These are phyloP conservation scores for Rutstroemia sp. DNA, from an alignment of 2,329 filamentous ascomycete species.

Conservation along the genomic window DNA sequence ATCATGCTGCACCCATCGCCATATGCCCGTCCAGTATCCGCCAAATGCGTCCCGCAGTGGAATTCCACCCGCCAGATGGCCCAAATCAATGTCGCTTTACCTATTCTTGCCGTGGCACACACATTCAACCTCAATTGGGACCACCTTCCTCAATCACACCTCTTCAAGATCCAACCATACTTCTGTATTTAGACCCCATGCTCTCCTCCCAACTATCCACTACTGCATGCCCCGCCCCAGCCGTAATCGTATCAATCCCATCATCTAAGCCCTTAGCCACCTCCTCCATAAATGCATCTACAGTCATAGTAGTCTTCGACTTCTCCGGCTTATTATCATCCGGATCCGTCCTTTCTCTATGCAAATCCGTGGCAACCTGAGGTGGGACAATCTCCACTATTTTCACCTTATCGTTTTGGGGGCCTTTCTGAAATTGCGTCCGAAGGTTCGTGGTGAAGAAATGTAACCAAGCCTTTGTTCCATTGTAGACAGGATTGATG, in stretches of 20 bases:
- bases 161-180: background rate
- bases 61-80: too few species aligned
- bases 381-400: slow-evolving; percentile 30
- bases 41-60: too few species aligned
- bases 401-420: slow-evolving; percentile 30
- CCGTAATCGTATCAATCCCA: slow-evolving; percentile 41
- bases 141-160: too few species aligned
- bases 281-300: slow-evolving; percentile 48
- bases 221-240: slow-evolving; percentile 36
- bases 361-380: slow-evolving; percentile 45
- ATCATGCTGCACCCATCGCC: too few species aligned
- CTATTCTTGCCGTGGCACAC: too few species aligned
- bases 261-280: slow-evolving; percentile 37
- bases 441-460: slow-evolving; percentile 49
- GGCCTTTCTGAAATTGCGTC: slow-evolving; percentile 36
- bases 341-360: slow-evolving; percentile 47
- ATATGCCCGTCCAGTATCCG: too few species aligned
- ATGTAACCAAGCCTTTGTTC: slow-evolving; percentile 51
- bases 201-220: slow-evolving; percentile 35
- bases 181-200: background rate
- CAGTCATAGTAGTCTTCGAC: slow-evolving; percentile 37
- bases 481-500: slow-evolving; percentile 52
- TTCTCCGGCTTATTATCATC: slow-evolving; percentile 53
- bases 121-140: too few species aligned
- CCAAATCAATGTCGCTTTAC: too few species aligned